Conservation (phyloP, 305 asterid species). For the Fraxinus sp. region DNA sequence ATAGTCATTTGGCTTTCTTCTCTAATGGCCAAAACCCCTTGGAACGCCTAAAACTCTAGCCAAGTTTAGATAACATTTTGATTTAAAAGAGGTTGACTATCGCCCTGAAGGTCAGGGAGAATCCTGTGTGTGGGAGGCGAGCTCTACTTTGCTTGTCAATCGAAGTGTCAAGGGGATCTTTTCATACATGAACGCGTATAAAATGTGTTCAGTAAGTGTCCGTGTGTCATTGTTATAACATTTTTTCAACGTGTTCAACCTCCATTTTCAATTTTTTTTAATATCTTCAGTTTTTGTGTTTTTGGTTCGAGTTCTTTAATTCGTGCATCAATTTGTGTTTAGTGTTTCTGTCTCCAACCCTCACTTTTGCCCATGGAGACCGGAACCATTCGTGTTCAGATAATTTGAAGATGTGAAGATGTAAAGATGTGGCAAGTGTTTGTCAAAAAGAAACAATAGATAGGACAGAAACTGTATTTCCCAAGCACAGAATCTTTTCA, state of each 20-base stretch:
- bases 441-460: not conserved
- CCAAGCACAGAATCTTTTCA: not conserved
- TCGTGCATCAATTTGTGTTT: not conserved
- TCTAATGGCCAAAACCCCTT: not conserved
- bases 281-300: not conserved
- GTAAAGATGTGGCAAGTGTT: not conserved
- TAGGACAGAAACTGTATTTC: not conserved
- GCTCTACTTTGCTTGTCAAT: not conserved
- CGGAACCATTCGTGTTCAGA: not conserved
- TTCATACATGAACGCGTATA: not conserved
- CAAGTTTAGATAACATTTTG: not conserved
- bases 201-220: not conserved
- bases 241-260: not conserved
- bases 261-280: not conserved
- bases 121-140: not conserved
- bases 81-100: not conserved
- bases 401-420: not conserved
- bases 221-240: not conserved
- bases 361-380: not conserved
- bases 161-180: not conserved
- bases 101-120: not conserved
- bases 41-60: not conserved
- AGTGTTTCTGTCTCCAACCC: not conserved
- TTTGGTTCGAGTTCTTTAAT: not conserved
- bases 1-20: not conserved